Percentiles rank a stretch among this genome's conserved stretches.
phyloP scores from a whole-genome alignment of 2,329 filamentous ascomycete genomes.

The Colletotrichum falcatum region DNA sequence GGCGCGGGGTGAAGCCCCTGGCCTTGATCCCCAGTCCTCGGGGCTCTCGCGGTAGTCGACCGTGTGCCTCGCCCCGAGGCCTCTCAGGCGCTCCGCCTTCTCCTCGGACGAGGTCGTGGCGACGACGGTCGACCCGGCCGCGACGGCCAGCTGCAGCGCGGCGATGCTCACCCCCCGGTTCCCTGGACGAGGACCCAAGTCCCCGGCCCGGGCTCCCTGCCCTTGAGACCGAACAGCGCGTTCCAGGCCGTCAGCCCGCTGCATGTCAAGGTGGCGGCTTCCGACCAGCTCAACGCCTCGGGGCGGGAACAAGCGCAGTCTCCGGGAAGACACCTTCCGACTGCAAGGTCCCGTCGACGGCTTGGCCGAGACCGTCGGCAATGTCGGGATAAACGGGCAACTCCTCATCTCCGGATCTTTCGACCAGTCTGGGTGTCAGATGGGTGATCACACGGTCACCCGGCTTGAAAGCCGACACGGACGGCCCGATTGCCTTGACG shows the following conservation, averaged over 20 bases:
- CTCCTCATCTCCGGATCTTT: constrained; percentile 35
- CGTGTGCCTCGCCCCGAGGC: constrained; percentile 67
- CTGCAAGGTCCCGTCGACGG: constrained; percentile 67
- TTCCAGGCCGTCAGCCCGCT: constrained; percentile 65
- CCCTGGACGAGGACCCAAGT: constrained; percentile 54
- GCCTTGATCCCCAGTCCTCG: constrained; percentile 69
- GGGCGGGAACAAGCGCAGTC: constrained; percentile 67
- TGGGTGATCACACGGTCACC: constrained; percentile 69
- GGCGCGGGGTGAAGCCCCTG: constrained; percentile 58
- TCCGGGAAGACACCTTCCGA: constrained; percentile 70
- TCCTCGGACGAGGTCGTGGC: constrained; percentile 68
- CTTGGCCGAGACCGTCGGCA: constrained; percentile 42
- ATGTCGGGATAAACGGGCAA: background rate
- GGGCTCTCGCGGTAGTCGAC: constrained; percentile 71
- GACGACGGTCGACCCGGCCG: constrained; percentile 65
- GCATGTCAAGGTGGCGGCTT: constrained; percentile 60
- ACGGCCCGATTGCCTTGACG: constrained; percentile 62
- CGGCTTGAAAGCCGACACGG: constrained; percentile 58
- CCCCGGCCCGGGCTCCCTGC: constrained; percentile 52
- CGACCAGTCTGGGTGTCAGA: constrained; percentile 47
- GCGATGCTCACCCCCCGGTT: constrained; percentile 55
- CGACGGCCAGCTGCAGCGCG: constrained; percentile 57
- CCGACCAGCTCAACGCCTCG: constrained; percentile 51
- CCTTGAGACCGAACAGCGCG: constrained; percentile 60
- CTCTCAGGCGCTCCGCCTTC: constrained; percentile 64